These are phyloP conservation scores for Penicillium alfredii DNA, from an alignment of 495 filamentous ascomycete genomes.

Conservation along the genomic window DNA sequence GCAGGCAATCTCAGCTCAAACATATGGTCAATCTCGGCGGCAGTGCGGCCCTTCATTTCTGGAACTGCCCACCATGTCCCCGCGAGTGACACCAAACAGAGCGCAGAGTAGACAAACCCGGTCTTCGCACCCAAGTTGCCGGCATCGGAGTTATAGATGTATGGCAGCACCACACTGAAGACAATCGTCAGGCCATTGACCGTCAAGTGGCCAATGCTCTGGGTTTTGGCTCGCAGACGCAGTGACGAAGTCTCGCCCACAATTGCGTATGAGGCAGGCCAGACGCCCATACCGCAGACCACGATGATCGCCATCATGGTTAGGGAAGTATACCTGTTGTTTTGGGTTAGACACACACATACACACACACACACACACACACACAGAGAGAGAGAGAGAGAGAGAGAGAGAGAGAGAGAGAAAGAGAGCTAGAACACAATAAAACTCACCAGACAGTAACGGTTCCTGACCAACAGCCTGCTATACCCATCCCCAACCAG, in stretches of 20 bases:
- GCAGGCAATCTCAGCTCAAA: constrained; percentile 11
- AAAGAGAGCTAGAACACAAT: neutral
- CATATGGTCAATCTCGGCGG: constrained; percentile 21
- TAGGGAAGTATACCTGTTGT: constrained; percentile 24
- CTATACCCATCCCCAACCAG: constrained; percentile 30
- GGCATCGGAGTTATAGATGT: constrained; percentile 22
- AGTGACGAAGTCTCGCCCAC: constrained; percentile 18
- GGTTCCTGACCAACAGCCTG: constrained; percentile 22
- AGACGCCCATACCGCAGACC: constrained; percentile 21
- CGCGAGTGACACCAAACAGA: constrained; percentile 12
- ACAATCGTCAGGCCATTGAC: constrained; percentile 15
- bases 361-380: too few relatives aligned
- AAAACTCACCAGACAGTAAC: constrained; percentile 24
- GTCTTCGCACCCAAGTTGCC: constrained; percentile 20
- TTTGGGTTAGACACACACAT: too few relatives aligned
- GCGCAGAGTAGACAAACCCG: constrained; percentile 20
- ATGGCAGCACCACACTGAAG: constrained; percentile 16
- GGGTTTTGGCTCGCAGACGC: constrained; percentile 22
- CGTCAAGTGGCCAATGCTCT: constrained; percentile 14
- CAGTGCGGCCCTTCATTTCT: constrained; percentile 22
- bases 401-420: too few relatives aligned
- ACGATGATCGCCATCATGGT: constrained; percentile 20
- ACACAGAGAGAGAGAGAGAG: too few relatives aligned
- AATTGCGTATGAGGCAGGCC: constrained; percentile 24
- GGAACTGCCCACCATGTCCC: constrained; percentile 17